A percentile compares a stretch with the other conserved stretches of the same genome.
Conservation (phyloP, 2,329 filamentous ascomycete genomes). For the Cordyceps tenuipes region DNA sequence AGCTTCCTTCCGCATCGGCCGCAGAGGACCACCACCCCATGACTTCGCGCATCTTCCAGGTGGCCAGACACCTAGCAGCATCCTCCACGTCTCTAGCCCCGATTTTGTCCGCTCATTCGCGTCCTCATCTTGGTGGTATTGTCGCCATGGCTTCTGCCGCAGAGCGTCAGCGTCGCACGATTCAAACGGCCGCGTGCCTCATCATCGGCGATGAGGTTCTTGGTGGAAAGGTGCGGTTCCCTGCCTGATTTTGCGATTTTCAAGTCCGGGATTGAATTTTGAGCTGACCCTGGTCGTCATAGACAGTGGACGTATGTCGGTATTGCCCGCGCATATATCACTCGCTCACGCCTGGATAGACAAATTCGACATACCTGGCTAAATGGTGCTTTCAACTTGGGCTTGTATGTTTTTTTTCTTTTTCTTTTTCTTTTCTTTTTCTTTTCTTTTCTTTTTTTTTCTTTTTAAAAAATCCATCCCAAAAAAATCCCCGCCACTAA, state of each 20-base stretch:
- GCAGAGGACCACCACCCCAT: constrained; percentile 36
- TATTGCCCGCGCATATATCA: constrained; percentile 12
- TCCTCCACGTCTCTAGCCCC: constrained; percentile 26
- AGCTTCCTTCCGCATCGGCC: not conserved
- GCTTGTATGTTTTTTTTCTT: constrained; percentile 9
- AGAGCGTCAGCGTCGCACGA: constrained; percentile 54
- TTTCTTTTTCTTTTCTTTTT: too few relatives aligned
- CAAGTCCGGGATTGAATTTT: not conserved
- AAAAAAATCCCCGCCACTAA: not conserved
- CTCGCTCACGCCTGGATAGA: constrained; percentile 31
- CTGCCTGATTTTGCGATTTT: not conserved
- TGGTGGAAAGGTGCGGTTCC: constrained; percentile 64
- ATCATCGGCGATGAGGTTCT: constrained; percentile 98
- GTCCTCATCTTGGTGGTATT: constrained; percentile 15
- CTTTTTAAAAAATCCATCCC: too few relatives aligned
- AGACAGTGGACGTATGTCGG: constrained; percentile 33
- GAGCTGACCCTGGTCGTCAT: not conserved
- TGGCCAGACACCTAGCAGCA: constrained; percentile 58
- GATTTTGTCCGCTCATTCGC: constrained; percentile 10
- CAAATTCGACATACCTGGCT: constrained; percentile 55
- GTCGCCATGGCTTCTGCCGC: constrained; percentile 39
- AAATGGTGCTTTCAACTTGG: constrained; percentile 40
- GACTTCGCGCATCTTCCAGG: constrained; percentile 67
- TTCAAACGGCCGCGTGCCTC: constrained; percentile 83
- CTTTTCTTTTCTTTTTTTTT: too few relatives aligned